Percentiles rank a stretch among this genome's conserved stretches.
These are phyloP conservation scores for Melaleuca alternifolia DNA, from an alignment of 345 rosid genomes.

Conservation along the genomic window DNA sequence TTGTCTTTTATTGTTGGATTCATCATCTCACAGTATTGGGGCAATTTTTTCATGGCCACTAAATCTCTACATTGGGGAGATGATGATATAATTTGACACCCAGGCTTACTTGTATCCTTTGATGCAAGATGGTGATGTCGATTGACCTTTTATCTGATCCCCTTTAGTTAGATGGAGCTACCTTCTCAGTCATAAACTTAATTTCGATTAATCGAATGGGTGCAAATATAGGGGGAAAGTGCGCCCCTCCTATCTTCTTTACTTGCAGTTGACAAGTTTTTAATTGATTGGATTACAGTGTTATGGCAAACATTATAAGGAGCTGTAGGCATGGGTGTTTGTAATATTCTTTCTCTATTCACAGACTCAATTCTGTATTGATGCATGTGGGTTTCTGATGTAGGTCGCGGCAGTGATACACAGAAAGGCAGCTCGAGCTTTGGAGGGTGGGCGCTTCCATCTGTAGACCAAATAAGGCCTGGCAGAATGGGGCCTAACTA, in stretches of 20 bases:
- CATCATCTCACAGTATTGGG: not conserved
- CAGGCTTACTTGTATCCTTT: not conserved
- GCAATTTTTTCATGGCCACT: not conserved
- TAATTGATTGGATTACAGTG: not conserved
- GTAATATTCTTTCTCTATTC: conserved; percentile 11
- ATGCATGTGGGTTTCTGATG: not conserved
- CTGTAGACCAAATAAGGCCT: not conserved
- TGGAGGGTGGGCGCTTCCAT: conserved; percentile 38
- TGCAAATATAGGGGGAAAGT: too few relatives aligned
- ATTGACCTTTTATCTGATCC: conserved; percentile 8
- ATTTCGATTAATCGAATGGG: not conserved
- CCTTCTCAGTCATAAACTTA: not conserved
- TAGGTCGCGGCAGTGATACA: not conserved
- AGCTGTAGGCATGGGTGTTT: not conserved
- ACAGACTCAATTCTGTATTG: not conserved
- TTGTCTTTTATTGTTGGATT: not conserved
- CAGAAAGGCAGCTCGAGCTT: not conserved
- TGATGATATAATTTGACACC: conserved; percentile 1
- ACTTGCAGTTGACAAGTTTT: not conserved
- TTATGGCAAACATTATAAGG: not conserved
- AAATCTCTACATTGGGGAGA: not conserved
- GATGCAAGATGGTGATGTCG: conserved; percentile 11
- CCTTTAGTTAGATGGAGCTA: not conserved
- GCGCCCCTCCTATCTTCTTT: not conserved
- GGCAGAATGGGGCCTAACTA: not conserved